phyloP scores from a whole-genome alignment of 208 protist species.

The Leishmania arabica region DNA sequence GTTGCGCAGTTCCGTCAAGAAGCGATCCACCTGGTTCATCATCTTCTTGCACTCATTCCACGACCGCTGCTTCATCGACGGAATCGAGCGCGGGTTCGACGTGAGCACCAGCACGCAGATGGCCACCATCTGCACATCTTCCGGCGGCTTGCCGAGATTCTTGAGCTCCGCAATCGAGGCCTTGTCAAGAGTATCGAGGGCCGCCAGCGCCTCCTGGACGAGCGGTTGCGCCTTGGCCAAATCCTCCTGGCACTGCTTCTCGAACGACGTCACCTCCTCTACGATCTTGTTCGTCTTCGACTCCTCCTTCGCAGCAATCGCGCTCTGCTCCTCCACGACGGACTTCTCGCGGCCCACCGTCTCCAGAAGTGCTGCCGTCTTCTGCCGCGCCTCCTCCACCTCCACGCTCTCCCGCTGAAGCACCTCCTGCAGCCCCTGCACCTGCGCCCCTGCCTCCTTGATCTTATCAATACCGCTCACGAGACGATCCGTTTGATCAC shows the following conservation, averaged over 20 bases:
- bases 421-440: slow-evolving; percentile 90
- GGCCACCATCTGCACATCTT: slow-evolving; percentile 95
- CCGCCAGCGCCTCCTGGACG: slow-evolving; percentile 94
- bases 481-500: slow-evolving; percentile 93
- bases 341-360: slow-evolving; percentile 95
- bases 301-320: slow-evolving; percentile 95
- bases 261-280: slow-evolving; percentile 88
- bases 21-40: slow-evolving; percentile 96
- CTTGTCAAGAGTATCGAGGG: slow-evolving; percentile 98
- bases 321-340: slow-evolving; percentile 95
- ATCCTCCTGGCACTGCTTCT: slow-evolving; percentile 89
- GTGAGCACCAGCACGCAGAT: slow-evolving; percentile 96
- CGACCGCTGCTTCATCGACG: slow-evolving; percentile 86
- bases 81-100: slow-evolving; percentile 90
- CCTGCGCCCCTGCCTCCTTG: slow-evolving; percentile 90
- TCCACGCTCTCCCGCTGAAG: slow-evolving; percentile 92
- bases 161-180: slow-evolving; percentile 97
- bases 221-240: slow-evolving; percentile 94
- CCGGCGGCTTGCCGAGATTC: slow-evolving; percentile 96
- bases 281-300: slow-evolving; percentile 96
- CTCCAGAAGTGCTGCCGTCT: slow-evolving; percentile 95
- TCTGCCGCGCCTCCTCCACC: slow-evolving; percentile 95
- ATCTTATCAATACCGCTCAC: slow-evolving; percentile 95
- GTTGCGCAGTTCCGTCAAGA: slow-evolving; percentile 92
- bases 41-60: slow-evolving; percentile 98